These are phyloP conservation scores for Yarrowia keelungensis DNA, from an alignment of 805 yeast species.

Conservation along the genomic window DNA sequence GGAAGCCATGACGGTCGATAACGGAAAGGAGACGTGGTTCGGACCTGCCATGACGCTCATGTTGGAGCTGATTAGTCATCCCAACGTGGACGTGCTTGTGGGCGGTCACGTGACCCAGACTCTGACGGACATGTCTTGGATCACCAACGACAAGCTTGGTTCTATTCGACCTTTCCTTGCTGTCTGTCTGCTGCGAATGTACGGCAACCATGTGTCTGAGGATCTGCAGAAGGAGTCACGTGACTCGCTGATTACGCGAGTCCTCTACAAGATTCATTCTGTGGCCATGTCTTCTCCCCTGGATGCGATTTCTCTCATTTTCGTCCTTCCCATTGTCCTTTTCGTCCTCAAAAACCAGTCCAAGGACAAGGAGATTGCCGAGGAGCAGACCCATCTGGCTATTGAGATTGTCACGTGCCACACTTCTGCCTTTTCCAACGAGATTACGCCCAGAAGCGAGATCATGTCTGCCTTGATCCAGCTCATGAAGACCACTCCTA, in stretches of 20 bases:
- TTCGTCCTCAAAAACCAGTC: conserved; percentile 63
- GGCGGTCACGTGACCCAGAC: conserved; percentile 44
- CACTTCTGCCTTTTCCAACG: conserved; percentile 61
- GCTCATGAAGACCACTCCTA: conserved; percentile 68
- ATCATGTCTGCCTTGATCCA: conserved; percentile 68
- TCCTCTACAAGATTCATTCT: conserved; percentile 77
- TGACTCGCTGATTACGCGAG: conserved; percentile 63
- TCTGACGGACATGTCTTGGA: conserved; percentile 46
- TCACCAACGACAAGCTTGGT: conserved; percentile 61
- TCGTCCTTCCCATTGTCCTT: conserved; percentile 75
- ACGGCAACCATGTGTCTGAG: conserved; percentile 54
- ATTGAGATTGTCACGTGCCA: conserved; percentile 68
- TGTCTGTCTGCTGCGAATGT: conserved; percentile 68
- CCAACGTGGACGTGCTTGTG: conserved; percentile 42
- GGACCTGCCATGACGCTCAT: conserved; percentile 65
- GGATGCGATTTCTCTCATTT: conserved; percentile 71
- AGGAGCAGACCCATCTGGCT: conserved; percentile 80
- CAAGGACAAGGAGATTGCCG: conserved; percentile 77
- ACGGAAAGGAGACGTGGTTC: conserved; percentile 74
- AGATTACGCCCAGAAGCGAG: conserved; percentile 69
- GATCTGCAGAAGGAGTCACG: conserved; percentile 60
- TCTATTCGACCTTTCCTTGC: conserved; percentile 64
- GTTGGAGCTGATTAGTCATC: conserved; percentile 54
- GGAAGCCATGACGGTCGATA: conserved; percentile 61
- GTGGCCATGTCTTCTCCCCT: conserved; percentile 75